phyloP scores from a whole-genome alignment of 2,329 filamentous ascomycete species.

The Leptodontidium sp. region DNA sequence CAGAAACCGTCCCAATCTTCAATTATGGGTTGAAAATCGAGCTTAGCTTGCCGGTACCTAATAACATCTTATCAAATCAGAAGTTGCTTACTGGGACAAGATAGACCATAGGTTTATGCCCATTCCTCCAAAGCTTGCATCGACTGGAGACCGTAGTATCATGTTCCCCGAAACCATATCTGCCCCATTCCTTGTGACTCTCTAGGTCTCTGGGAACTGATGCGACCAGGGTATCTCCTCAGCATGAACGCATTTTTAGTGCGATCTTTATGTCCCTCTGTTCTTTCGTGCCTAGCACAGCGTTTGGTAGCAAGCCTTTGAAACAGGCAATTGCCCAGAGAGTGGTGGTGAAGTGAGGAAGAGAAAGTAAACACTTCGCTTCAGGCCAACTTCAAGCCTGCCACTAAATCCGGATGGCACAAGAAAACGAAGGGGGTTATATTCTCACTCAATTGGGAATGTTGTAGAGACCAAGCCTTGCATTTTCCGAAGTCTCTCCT shows the following conservation, averaged over 20 bases:
- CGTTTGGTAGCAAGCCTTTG: slow-evolving; percentile 20
- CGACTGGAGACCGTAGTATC: slow-evolving; percentile 19
- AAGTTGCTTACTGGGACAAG: slow-evolving; percentile 19
- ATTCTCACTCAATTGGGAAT: no score
- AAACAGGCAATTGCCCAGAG: slow-evolving; percentile 30
- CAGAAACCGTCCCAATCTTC: slow-evolving; percentile 47
- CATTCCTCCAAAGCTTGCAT: slow-evolving; percentile 23
- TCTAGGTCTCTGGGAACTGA: no score
- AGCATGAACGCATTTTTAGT: slow-evolving; percentile 16
- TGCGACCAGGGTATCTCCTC: slow-evolving; percentile 18
- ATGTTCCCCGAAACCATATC: slow-evolving; percentile 19
- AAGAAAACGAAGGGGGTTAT: no score
- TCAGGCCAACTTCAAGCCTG: no score
- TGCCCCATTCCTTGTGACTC: no score
- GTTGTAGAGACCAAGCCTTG: no score
- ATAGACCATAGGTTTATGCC: no score
- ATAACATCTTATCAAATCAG: neutral
- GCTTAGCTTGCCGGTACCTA: slow-evolving; percentile 16
- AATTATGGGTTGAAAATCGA: slow-evolving; percentile 12
- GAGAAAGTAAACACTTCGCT: no score
- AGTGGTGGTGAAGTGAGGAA: neutral
- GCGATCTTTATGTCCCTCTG: slow-evolving; percentile 28
- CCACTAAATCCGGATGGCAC: no score
- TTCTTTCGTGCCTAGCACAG: slow-evolving; percentile 5
- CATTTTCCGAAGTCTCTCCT: neutral